Base-by-base conservation (phyloP, 2,329 filamentous ascomycete species). In the Alternaria rosae region DNA sequence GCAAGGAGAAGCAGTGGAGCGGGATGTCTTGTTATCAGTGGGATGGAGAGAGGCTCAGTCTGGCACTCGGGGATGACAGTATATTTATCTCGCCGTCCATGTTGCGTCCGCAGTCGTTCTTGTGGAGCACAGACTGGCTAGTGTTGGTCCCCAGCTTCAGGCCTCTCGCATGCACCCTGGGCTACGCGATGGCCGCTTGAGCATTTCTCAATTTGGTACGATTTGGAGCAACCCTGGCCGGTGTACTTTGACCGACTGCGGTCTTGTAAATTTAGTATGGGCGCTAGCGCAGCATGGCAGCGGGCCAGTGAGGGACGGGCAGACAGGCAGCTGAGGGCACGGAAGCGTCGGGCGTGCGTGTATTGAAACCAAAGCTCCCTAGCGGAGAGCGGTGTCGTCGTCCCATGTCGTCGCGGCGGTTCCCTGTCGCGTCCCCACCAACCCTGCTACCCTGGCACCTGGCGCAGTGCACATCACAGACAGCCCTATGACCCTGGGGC, bases 231-330 rank as follows among this genome's bases (percentile, higher is more conserved):
- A 71, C 70, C 70, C 68, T 73, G 68, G 57, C 53, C 28, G 38
- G 26, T 60, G 45, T 45, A 61, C 68, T 61, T 72, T 73, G 68
- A 72, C 71, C 71, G 71, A 72, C 71, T 71, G 70, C 71, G 67
- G 68, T 67, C 67, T 67, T 47, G 70, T 73, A 73, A 71, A 68
- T 73, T 71, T 73, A 72, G 71, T 65, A 72, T 69, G 59, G 64
- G 65, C 71, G 70, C 71, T 72, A 72, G 70, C 55, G 62, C 66
- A 64, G 64, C 62, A 64, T 66, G 60, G 67, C 68, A 66, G 70
- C 69, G 67, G 70, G 65, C 70, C 71, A 73, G 55, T 73, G 67
- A 68, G 66, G 67, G 69, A 64, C 66, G 64, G 65, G 65, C 59
- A 47, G 47, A 60, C 69, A 57, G 62, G 53, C 67, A 61, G 43